Conservation (phyloP, 495 filamentous ascomycete genomes). For the Penicillium angulare region DNA sequence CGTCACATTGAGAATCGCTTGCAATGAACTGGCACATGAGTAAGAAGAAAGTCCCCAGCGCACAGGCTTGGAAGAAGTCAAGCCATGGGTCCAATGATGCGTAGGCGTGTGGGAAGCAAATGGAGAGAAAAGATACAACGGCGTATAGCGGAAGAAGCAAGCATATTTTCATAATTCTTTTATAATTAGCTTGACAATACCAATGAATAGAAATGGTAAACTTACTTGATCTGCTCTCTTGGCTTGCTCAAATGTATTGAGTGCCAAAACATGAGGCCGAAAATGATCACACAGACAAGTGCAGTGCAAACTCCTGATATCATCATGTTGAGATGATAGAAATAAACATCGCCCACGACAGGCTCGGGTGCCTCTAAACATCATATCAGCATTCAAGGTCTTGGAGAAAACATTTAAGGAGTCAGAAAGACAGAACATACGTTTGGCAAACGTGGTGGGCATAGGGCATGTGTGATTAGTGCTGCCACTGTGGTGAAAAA, state of each 20-base stretch:
- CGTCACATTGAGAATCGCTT: conserved; percentile 16
- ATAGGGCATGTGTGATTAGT: conserved; percentile 3
- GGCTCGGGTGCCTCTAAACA: conserved; percentile 5
- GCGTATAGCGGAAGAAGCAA: conserved; percentile 26
- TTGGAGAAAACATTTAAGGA: background rate
- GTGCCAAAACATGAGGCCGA: conserved; percentile 20
- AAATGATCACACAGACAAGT: conserved; percentile 16
- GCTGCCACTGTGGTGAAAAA: background rate
- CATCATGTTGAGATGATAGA: conserved; percentile 27
- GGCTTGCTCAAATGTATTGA: conserved; percentile 30
- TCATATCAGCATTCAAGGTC: background rate
- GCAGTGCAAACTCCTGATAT: conserved; percentile 23
- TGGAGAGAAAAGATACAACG: conserved; percentile 26
- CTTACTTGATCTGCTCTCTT: conserved; percentile 31
- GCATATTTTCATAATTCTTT: conserved; percentile 28
- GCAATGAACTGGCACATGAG: conserved; percentile 29
- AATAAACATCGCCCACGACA: conserved; percentile 15
- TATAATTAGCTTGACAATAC: background rate
- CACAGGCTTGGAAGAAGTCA: conserved; percentile 28
- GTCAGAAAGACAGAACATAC: too few species aligned
- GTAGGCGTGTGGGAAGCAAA: conserved; percentile 23
- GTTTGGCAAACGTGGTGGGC: background rate
- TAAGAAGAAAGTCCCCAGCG: conserved; percentile 30
- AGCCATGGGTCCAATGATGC: conserved; percentile 31
- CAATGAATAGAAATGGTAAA: background rate